Evolutionary conservation across 805 yeast genomes (phyloP), one percentile per base, ranked within the genome.

Genomic region (Teunomyces lycoperdinae): DNA sequence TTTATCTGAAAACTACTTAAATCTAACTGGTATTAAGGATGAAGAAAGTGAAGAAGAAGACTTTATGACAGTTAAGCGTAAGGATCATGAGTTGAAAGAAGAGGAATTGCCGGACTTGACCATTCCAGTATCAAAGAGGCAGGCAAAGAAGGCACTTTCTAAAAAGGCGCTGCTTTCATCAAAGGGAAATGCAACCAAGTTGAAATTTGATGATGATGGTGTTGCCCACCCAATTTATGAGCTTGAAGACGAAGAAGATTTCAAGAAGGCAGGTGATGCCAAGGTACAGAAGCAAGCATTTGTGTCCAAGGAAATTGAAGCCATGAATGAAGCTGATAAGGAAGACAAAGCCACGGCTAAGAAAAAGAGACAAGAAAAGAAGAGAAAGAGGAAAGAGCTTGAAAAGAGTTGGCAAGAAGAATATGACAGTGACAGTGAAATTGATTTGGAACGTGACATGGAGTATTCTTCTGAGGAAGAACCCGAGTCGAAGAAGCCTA

Each of bases 191-290:
- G 85, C 96, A 13, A 81, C 86, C 16, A 94, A 90, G 63, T 65
- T 92, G 56, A 76, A 80, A 47, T 94, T 92, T 61, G 99, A 94
- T 62, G 99, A 94, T 52, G 97, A 92, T 2, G 99, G 99, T 26
- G 77, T 75, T 4, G 85, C 98, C 0, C 98, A 92, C 66, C 87
- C 96, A 8, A 74, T 92, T 4, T 94, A 94, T 61, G 98, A 92
- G 68, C 75, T 94, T 50, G 90, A 89, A 62, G 88, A 86, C 56
- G 97, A 89, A 67, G 94, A 84, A 35, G 96, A 87, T 50, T 94
- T 94, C 78, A 78, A 67, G 52, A 81, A 79, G 52, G 91, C 88
- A 36, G 83, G 83, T 28, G 87, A 81, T 57, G 90, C 91, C 1
- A 72, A 71, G 45, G 68, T 63, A 8, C 95, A 89, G 68, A 86